Evolutionary conservation across 495 filamentous ascomycete genomes (phyloP).

Genomic region (Penicillium desertorum): DNA sequence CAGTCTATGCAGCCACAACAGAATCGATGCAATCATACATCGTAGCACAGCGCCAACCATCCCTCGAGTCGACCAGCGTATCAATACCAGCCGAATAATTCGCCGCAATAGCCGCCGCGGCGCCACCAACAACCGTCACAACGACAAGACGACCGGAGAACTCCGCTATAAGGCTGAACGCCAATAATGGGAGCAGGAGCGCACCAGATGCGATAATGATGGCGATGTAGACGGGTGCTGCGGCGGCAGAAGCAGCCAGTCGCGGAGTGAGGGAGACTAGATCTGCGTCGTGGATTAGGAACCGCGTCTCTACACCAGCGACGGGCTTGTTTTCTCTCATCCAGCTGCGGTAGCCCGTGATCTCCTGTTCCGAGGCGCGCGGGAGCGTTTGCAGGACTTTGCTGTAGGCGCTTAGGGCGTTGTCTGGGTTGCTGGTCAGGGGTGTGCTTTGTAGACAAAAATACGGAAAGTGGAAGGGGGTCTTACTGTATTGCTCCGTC

Average conservation of each 20-base stretch:
- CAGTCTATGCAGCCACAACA: constrained; percentile 3
- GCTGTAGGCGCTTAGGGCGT: constrained; percentile 67
- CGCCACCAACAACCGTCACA: constrained; percentile 42
- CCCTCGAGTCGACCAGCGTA: constrained; percentile 36
- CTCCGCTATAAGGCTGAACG: constrained; percentile 52
- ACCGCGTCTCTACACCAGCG: constrained; percentile 63
- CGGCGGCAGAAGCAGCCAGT: constrained; percentile 17
- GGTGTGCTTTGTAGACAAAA: not conserved
- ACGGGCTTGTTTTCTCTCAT: constrained; percentile 62
- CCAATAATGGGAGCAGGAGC: constrained; percentile 58
- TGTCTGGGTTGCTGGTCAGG: constrained; percentile 49
- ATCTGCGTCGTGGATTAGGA: constrained; percentile 64
- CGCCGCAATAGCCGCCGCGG: constrained; percentile 39
- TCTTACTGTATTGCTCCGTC: constrained; percentile 79
- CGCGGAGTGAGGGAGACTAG: constrained; percentile 56
- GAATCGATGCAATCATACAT: constrained; percentile 30
- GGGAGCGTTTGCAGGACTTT: constrained; percentile 56
- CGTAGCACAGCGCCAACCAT: constrained; percentile 44
- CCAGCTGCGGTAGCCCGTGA: constrained; percentile 65
- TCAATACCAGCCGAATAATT: constrained; percentile 40
- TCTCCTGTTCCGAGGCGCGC: constrained; percentile 54
- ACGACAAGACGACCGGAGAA: constrained; percentile 57
- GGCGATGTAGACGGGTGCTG: constrained; percentile 41
- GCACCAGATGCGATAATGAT: constrained; percentile 55
- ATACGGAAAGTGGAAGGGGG: not conserved